Percentiles rank a stretch among this genome's conserved stretches.
These are phyloP conservation scores for Mycena vulgaris DNA, from an alignment of 768 basidiomycete genomes.

Conservation along the genomic window DNA sequence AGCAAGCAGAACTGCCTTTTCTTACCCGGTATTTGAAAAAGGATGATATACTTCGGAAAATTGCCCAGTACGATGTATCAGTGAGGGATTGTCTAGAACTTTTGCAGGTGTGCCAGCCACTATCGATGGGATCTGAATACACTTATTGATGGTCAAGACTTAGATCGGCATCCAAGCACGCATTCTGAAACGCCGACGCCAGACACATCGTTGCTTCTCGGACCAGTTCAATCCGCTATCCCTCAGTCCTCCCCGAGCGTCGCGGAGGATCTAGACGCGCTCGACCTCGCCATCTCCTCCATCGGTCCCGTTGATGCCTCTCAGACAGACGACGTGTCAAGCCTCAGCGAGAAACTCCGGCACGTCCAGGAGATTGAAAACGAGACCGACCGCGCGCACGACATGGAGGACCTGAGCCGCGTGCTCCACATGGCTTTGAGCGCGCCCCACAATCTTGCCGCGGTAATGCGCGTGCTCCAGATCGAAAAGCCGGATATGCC, in stretches of 20 bases:
- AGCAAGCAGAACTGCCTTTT: conserved; percentile 62
- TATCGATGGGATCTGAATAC: no score
- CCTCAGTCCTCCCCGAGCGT: no score
- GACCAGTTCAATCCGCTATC: no score
- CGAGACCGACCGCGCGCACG: conserved; percentile 52
- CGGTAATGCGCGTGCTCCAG: no score
- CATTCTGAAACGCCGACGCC: no score
- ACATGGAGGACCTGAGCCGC: conserved; percentile 56
- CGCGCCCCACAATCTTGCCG: no score
- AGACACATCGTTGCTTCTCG: no score
- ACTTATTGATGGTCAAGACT: no score
- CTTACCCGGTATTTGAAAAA: conserved; percentile 69
- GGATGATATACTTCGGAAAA: conserved; percentile 63
- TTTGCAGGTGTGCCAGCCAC: conserved; percentile 47
- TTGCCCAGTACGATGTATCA: conserved; percentile 57
- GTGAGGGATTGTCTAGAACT: conserved; percentile 61
- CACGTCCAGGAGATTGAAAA: conserved; percentile 46
- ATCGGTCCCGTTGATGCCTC: not conserved
- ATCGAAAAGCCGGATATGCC: no score
- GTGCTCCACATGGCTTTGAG: conserved; percentile 53
- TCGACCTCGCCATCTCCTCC: no score
- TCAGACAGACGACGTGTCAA: not conserved
- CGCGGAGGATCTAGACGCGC: no score
- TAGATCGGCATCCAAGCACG: no score
- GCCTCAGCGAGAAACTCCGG: conserved; percentile 1